phyloP scores from a whole-genome alignment of 495 filamentous ascomycete genomes.

The Hyaloscypha finlandica region DNA sequence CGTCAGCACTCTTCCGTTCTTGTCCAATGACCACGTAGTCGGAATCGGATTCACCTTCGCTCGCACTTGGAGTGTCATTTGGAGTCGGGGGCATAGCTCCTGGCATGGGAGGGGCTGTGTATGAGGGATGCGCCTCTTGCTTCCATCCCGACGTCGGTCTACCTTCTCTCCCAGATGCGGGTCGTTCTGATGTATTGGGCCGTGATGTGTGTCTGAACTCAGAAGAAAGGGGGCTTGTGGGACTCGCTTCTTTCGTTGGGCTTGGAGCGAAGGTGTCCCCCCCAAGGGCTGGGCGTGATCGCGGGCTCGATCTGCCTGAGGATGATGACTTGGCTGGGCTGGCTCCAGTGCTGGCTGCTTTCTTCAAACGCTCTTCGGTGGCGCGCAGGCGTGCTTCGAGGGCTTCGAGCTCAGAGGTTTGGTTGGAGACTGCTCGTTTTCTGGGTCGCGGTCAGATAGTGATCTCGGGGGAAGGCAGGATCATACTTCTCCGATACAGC shows the following conservation, averaged over 20 bases:
- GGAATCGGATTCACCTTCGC: slow-evolving; percentile 51
- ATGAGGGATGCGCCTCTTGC: slow-evolving; percentile 7
- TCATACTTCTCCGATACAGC: slow-evolving; percentile 85
- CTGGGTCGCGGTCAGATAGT: slow-evolving; percentile 42
- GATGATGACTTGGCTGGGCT: slow-evolving; percentile 18
- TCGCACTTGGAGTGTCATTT: slow-evolving; percentile 54
- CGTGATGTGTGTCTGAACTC: slow-evolving; percentile 26
- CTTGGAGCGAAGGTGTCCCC: slow-evolving; percentile 35
- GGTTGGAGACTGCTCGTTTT: slow-evolving; percentile 70
- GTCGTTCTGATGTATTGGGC: slow-evolving; percentile 27
- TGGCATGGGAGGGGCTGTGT: slow-evolving; percentile 45
- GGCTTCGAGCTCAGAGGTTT: slow-evolving; percentile 77
- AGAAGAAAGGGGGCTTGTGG: slow-evolving; percentile 31
- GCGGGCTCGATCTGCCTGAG: slow-evolving; percentile 27
- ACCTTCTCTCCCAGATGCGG: slow-evolving; percentile 33
- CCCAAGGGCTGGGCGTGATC: slow-evolving; percentile 37
- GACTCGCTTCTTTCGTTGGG: slow-evolving; percentile 19
- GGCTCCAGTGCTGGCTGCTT: slow-evolving; percentile 10
- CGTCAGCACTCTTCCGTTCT: slow-evolving; percentile 28
- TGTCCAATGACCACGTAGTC: slow-evolving; percentile 31
- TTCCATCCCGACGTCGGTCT: slow-evolving; percentile 11
- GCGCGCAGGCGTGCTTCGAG: slow-evolving; percentile 82
- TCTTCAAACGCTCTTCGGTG: slow-evolving; percentile 78
- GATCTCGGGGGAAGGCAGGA: slow-evolving; percentile 15
- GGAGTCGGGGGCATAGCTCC: slow-evolving; percentile 57